Percentiles rank a stretch among this genome's conserved stretches.
Conservation (phyloP, 164 flowering plant species). For the Vitis riparia region DNA sequence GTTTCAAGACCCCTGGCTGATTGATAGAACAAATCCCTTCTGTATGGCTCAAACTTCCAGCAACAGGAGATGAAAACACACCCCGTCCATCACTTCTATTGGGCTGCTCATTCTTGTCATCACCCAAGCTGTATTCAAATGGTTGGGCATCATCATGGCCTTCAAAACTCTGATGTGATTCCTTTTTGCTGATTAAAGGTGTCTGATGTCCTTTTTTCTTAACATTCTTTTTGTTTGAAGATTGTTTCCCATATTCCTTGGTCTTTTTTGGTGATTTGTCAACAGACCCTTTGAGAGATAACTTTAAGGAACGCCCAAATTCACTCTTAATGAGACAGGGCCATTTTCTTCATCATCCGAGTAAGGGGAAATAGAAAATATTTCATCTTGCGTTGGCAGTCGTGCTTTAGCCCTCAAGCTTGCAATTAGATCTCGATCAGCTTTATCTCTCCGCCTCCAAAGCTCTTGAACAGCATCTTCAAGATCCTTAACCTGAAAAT, state of each 20-base stretch:
- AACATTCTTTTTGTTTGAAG: constrained; percentile 45
- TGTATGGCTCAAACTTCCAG: constrained; percentile 31
- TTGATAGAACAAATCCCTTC: constrained; percentile 49
- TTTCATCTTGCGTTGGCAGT: constrained; percentile 88
- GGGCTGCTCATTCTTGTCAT: constrained; percentile 41
- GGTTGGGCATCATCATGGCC: constrained; percentile 34
- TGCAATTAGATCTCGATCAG: constrained; percentile 75
- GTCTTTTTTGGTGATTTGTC: constrained; percentile 66
- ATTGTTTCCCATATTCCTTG: constrained; percentile 71
- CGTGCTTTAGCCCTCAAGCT: constrained; percentile 93
- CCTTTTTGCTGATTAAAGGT: constrained; percentile 26
- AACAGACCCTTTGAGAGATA: constrained; percentile 69
- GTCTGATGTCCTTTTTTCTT: constrained; percentile 58
- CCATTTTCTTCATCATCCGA: constrained; percentile 92
- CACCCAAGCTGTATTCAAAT: constrained; percentile 33
- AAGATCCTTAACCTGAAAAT: constrained; percentile 65
- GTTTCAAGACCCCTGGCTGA: constrained; percentile 54
- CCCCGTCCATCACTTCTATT: constrained; percentile 35
- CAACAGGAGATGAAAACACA: constrained; percentile 34
- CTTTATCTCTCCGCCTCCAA: constrained; percentile 86
- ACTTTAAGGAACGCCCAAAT: constrained; percentile 64
- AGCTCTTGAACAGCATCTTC: constrained; percentile 97
- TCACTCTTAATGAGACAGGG: constrained; percentile 49
- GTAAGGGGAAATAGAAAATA: constrained; percentile 78
- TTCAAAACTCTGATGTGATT: constrained; percentile 36